Base-by-base conservation (phyloP, 2,329 filamentous ascomycete species). In the Metarhizium album region DNA sequence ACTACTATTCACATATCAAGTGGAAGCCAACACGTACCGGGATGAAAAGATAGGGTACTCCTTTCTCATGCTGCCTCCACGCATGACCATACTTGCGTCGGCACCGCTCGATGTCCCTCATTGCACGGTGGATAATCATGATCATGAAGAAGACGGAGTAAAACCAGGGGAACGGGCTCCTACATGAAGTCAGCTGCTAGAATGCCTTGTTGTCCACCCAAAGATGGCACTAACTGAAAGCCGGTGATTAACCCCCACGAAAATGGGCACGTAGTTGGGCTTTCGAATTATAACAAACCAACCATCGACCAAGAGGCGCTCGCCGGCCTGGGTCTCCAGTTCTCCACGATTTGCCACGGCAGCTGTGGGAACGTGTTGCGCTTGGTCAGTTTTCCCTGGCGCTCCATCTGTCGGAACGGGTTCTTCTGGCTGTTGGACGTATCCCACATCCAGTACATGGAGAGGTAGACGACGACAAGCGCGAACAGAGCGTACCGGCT, bases 341-440 rank as follows among this genome's bases (percentile, higher is more conserved):
- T 90, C 59, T 87, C 70, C 53, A 95, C 69, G 7, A 82, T 83
- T 66, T 86, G 86, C 84, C 87, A 95, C 13, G 88, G 88, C n/a
- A 95, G 77, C 67, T 90, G 86, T 3, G 90, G 90, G 73, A 95
- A 95, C 2, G 88, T 83, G 60, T 83, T 86, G 59, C 89, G 85
- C 64, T 81, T 73, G 47, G 83, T 68, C 45, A 77, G 64, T 38
- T 81, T 82, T 53, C 87, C 87, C 53, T 47, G 45, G 3, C 84
- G 80, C 70, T 93, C 87, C 67, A 80, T 75, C 55, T 84, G 79
- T 51, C 89, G 82, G 79, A 90, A 95, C 55, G 85, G 82, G 72
- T 94, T 95, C 79, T 95, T 95, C 70, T 95, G 90, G 62, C 82
- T 87, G 71, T 94, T 94, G 69, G 81, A 83, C 23, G 87, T 91